Evolutionary conservation across 129 eudicot species (phyloP).

Genomic region (Ambrosia trifida): DNA sequence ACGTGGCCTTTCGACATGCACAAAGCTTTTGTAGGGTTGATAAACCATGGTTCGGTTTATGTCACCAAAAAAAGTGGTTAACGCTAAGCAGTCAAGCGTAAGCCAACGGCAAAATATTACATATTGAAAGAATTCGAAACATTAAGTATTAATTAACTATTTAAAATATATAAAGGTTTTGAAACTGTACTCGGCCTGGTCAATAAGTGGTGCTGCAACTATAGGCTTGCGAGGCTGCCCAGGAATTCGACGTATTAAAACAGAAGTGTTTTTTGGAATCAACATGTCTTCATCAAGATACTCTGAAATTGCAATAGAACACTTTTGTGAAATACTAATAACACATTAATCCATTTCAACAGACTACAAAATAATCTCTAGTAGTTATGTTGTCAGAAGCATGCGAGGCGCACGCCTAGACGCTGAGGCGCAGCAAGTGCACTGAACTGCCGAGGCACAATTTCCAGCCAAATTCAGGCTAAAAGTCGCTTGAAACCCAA

Average conservation of each 20-base stretch:
- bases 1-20: conserved; percentile 21
- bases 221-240: conserved; percentile 95
- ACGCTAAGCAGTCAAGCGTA: conserved; percentile 31
- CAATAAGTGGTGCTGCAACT: conserved; percentile 69
- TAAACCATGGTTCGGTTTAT: conserved; percentile 26
- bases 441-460: too few relatives aligned
- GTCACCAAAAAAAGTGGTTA: conserved; percentile 21
- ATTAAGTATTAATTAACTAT: conserved; percentile 20
- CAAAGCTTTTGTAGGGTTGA: conserved; percentile 19
- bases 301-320: conserved; percentile 75
- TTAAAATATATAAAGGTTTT: conserved; percentile 39
- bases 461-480: too few relatives aligned
- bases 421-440: too few relatives aligned
- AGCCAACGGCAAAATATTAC: conserved; percentile 20
- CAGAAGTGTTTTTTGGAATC: conserved; percentile 96
- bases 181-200: conserved; percentile 73
- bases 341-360: conserved; percentile 31
- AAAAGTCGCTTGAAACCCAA: too few relatives aligned
- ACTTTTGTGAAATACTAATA: conserved; percentile 44
- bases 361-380: conserved; percentile 10
- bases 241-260: conserved; percentile 90
- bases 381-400: too few relatives aligned
- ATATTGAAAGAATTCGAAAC: conserved; percentile 16
- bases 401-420: too few relatives aligned
- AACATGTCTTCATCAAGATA: conserved; percentile 81